These are phyloP conservation scores for Oenanthe javanica DNA, from an alignment of 140 eudicot species.

Conservation along the genomic window DNA sequence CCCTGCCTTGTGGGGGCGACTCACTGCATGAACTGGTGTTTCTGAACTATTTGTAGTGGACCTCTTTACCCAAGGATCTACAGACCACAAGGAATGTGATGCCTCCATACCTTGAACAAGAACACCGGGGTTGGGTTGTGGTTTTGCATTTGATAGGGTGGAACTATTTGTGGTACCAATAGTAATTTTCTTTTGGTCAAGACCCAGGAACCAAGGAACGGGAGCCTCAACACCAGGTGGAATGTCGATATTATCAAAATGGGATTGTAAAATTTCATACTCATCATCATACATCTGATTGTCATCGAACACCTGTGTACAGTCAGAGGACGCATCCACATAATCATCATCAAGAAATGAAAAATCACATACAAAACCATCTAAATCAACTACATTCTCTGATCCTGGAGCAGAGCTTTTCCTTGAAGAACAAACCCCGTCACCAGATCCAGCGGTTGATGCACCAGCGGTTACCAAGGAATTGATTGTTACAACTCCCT, in stretches of 20 bases:
- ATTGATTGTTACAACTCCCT: conserved; percentile 29
- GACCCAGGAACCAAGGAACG: conserved; percentile 49
- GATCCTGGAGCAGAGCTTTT: conserved; percentile 23
- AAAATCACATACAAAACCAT: conserved; percentile 31
- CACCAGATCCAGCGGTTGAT: conserved; percentile 22
- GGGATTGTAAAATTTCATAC: conserved; percentile 47
- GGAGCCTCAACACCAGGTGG: conserved; percentile 84
- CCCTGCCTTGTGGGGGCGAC: no score
- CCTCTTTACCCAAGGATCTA: not conserved
- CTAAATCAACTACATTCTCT: conserved; percentile 24
- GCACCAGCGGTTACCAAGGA: conserved; percentile 16
- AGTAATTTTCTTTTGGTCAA: conserved; percentile 5
- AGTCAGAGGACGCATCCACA: conserved; percentile 30
- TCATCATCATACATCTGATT: conserved; percentile 43
- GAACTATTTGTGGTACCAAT: conserved; percentile 12
- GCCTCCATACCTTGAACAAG: not conserved
- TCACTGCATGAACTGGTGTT: conserved; percentile 10
- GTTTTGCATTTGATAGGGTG: not conserved
- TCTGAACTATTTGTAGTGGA: conserved; percentile 17
- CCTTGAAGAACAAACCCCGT: conserved; percentile 15
- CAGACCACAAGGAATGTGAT: conserved; percentile 1
- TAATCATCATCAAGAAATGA: conserved; percentile 34
- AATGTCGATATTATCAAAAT: conserved; percentile 65
- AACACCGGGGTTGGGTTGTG: not conserved
- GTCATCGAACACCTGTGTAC: conserved; percentile 28